phyloP scores from a whole-genome alignment of 2,329 filamentous ascomycete genomes.

The Penicillium concentricum region DNA sequence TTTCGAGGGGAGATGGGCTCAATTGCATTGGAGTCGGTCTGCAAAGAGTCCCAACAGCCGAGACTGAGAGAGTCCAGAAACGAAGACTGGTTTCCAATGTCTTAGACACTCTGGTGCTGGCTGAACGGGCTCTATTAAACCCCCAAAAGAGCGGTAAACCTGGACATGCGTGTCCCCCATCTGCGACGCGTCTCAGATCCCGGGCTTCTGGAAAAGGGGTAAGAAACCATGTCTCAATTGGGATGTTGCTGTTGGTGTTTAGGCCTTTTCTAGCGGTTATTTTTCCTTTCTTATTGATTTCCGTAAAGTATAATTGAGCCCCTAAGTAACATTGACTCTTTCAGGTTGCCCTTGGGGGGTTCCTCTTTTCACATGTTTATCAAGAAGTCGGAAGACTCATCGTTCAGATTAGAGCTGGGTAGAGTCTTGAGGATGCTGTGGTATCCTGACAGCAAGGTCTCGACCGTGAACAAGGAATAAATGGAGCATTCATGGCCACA shows the following conservation, averaged over 20 bases:
- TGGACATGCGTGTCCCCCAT: conserved; percentile 10
- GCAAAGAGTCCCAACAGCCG: conserved; percentile 2
- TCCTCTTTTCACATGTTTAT: background rate
- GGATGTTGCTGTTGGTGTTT: conserved; percentile 16
- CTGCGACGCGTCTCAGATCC: conserved; percentile 3
- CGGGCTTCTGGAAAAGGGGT: conserved; percentile 17
- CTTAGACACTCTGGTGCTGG: conserved; percentile 18
- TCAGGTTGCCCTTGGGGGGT: background rate
- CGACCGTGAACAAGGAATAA: background rate
- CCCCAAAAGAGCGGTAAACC: conserved; percentile 23
- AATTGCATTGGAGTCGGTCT: conserved; percentile 4
- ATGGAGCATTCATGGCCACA: background rate
- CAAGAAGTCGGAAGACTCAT: background rate
- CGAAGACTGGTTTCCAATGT: conserved; percentile 19
- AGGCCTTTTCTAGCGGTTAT: conserved; percentile 1
- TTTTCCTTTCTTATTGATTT: background rate
- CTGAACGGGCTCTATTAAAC: background rate
- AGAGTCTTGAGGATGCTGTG: background rate
- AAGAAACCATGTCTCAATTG: conserved; percentile 15
- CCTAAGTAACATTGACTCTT: background rate
- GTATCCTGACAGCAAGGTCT: background rate
- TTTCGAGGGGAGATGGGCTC: conserved; percentile 1
- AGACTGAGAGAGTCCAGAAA: conserved; percentile 10
- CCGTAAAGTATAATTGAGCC: background rate
- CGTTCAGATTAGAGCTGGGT: background rate